These are phyloP conservation scores for Gloeopeniophorella convolvens DNA, from an alignment of 768 basidiomycete genomes.

Conservation along the genomic window DNA sequence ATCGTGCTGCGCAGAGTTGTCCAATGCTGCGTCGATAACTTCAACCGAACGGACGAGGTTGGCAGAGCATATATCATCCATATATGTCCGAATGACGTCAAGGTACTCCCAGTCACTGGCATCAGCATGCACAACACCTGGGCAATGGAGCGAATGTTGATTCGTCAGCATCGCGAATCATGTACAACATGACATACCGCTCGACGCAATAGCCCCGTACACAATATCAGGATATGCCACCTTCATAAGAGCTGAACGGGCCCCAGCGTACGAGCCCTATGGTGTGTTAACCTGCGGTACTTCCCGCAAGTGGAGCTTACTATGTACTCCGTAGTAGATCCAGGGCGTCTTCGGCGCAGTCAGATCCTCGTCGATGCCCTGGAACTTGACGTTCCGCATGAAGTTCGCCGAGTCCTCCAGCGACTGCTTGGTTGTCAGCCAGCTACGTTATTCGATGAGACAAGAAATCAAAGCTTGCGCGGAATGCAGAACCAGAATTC, in stretches of 20 bases:
- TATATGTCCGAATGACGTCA: slow-evolving; percentile 67
- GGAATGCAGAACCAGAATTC: no score
- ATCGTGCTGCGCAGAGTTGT: slow-evolving; percentile 36
- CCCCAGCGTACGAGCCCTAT: no score
- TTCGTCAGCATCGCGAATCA: no score
- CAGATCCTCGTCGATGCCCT: slow-evolving; percentile 60
- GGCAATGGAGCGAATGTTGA: no score
- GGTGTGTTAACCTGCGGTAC: no score
- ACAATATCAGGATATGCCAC: slow-evolving; percentile 80
- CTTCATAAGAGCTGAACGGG: slow-evolving; percentile 85
- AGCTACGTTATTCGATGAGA: no score
- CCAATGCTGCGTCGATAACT: slow-evolving; percentile 59
- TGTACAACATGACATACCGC: slow-evolving; percentile 47
- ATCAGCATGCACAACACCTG: slow-evolving; percentile 80
- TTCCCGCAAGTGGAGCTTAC: no score
- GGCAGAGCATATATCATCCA: slow-evolving; percentile 51
- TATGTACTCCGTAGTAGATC: slow-evolving; percentile 85
- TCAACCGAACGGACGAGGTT: slow-evolving; percentile 51
- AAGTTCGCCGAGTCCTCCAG: slow-evolving; percentile 89
- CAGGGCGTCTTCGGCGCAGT: slow-evolving; percentile 72
- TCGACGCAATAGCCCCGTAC: slow-evolving; percentile 82
- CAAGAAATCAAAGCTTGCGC: no score
- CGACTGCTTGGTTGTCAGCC: slow-evolving; percentile 83
- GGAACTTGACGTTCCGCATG: slow-evolving; percentile 71
- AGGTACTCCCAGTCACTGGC: slow-evolving; percentile 81